Base-by-base conservation (phyloP, 768 basidiomycete species). In the Boletellus ananiceps region DNA sequence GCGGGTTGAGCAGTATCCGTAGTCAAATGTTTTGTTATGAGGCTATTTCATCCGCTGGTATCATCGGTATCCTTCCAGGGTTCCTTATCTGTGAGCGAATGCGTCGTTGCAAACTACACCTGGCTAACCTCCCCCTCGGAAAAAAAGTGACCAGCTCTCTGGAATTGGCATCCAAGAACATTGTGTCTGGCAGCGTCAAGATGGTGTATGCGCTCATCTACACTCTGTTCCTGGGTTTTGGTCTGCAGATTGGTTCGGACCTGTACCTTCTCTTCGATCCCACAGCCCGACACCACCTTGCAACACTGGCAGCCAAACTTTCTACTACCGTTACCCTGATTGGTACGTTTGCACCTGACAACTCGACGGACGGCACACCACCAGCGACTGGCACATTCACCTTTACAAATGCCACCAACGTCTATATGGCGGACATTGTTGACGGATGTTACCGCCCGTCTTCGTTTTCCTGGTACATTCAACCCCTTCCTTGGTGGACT, bases 121-220 rank as follows among this genome's bases (percentile, higher is more conserved):
- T 42, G 27, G 32, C 44, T 49, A 37, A 57, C 49, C 15, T 25
- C 4, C 23, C 23, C 23, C 23, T 7, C 23, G 5, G 6, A 25
- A 13, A 16, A 57, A 49, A 71, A 79, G 89, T 92, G 58, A 89
- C 82, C 56, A 87, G 87, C 59, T 88, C 88, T 19, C 73, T 91
- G 54, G 88, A 92, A 64, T 69, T 92, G 47, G 88, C 87, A 1
- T 90, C 88, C 1, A 89, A 88, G 66, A 92, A 91, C 54, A 88
- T 91, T 25, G 79, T 89, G 2, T 85, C 83, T 49, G 89, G 88
- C 32, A 85, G 86, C 52, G 87, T 90, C 52, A 88, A 88, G 67
- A 86, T 92, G 83, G 87, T 91, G 15, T 90, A 88, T 52, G 86
- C 89, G n/a, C 73, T 92, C 52, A 88, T 92, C 29, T 91, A 90